Percentiles rank a stretch among this genome's conserved stretches.
These are phyloP conservation scores for Cryptococcus sp. DNA, from an alignment of 1,284 basidiomycete genomes.

Conservation along the genomic window DNA sequence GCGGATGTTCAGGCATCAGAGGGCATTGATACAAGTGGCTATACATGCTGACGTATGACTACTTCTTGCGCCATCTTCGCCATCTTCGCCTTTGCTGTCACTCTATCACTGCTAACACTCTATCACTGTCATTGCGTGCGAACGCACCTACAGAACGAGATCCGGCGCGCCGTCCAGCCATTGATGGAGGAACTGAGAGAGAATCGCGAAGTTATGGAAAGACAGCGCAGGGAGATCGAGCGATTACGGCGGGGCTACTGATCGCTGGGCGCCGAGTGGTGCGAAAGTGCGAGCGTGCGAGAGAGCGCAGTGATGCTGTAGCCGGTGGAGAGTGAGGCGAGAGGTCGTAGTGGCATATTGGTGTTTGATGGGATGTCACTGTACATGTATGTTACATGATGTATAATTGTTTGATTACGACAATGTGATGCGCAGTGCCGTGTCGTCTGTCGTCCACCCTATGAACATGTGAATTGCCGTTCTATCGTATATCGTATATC, in stretches of 20 bases:
- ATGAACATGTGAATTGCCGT: too few species aligned
- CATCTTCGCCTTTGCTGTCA: too few species aligned
- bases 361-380: background rate
- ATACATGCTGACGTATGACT: too few species aligned
- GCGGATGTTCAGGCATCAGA: background rate
- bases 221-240: conserved; percentile 38
- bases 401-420: background rate
- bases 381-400: background rate
- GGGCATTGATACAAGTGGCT: background rate
- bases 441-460: too few species aligned
- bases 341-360: background rate
- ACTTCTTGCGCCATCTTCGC: too few species aligned
- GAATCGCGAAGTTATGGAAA: conserved; percentile 32
- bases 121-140: background rate
- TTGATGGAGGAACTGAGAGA: conserved; percentile 27
- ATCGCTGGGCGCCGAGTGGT: conserved; percentile 52
- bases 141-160: conserved; percentile 31
- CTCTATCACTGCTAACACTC: background rate
- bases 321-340: background rate
- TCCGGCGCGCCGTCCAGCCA: conserved; percentile 28
- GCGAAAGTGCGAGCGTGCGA: background rate
- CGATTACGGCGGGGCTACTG: conserved; percentile 33
- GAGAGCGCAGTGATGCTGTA: background rate
- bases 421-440: too few species aligned
- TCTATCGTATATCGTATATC: too few species aligned